Base-by-base conservation (phyloP, 1,139 yeast species). In the Suhomyces maxii region DNA sequence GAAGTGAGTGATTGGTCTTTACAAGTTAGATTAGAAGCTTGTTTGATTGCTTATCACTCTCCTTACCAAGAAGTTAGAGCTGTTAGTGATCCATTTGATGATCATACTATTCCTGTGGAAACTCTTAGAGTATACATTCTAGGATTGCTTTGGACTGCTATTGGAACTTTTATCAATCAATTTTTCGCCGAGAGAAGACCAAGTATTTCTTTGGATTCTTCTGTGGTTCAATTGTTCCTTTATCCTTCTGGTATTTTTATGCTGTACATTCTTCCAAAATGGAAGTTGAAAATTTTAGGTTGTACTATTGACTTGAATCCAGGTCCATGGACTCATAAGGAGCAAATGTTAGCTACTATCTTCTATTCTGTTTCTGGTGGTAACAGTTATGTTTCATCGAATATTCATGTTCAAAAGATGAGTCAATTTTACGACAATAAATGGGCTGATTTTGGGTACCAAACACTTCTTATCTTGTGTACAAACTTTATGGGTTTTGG, bases 61-160 rank as follows among this genome's bases (percentile, higher is more conserved):
- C 85, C 86, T 2, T 83, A 83, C 59, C 80, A 84, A 3, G 86
- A 82, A 59, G 86, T 83, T 8, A 69, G 88, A 50, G 71, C 87
- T 8, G 77, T 80, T 32, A 69, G 82, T 28, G 76, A 74, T 40
- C 79, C 83, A 13, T 63, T 61, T 38, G 85, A 82, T 57, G 83
- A 81, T 53, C 75, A 76, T 3, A 56, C 54, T 1, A 60, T 70
- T 32, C 77, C 80, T 6, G 69, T 73, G 51, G 88, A 83, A 59
- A 82, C 86, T 6, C 54, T 79, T 39, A 71, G 87, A 57, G 79
- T 80, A 6, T 84, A 83, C 57, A 50, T 76, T 36, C 56, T 82
- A 34, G 86, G 83, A 5, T 54, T 78, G 14, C 50, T 82, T 38
- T 83, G 86, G 86, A 68, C 77, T 14, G 70, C 72, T 14, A 61